These are phyloP conservation scores for Pugionium cornutum DNA, from an alignment of 345 rosid genomes.

Conservation along the genomic window DNA sequence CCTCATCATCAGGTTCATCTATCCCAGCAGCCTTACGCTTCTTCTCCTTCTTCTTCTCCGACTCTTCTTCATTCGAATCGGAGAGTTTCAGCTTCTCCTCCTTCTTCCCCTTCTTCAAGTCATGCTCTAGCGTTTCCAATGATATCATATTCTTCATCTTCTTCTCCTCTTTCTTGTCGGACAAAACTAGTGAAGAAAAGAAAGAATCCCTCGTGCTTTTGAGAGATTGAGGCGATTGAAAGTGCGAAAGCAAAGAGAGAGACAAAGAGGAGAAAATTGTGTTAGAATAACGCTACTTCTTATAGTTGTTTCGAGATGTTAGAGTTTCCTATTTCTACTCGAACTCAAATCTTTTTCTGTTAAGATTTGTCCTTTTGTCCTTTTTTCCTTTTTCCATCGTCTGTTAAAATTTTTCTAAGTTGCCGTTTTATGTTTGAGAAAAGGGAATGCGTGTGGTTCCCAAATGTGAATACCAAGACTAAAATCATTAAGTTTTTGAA, in stretches of 20 bases:
- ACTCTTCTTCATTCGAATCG: constrained; percentile 38
- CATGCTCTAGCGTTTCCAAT: constrained; percentile 42
- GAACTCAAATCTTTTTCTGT: too few species aligned
- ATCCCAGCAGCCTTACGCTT: constrained; percentile 61
- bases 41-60: constrained; percentile 50
- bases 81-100: constrained; percentile 35
- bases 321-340: neutral
- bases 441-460: too few species aligned
- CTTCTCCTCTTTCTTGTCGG: constrained; percentile 51
- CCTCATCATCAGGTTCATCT: constrained; percentile 47
- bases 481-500: too few species aligned
- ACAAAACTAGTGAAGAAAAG: constrained; percentile 26
- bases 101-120: constrained; percentile 53
- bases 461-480: too few species aligned
- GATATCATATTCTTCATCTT: constrained; percentile 68
- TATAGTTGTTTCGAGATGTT: constrained; percentile 11
- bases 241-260: constrained; percentile 25
- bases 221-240: constrained; percentile 24
- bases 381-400: too few species aligned
- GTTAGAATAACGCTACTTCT: constrained; percentile 8
- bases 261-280: constrained; percentile 1
- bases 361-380: too few species aligned
- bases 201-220: constrained; percentile 27
- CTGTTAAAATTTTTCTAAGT: too few species aligned
- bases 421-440: too few species aligned